Base-by-base conservation (phyloP, 2,329 filamentous ascomycete species). In the Neonectria ditissima region DNA sequence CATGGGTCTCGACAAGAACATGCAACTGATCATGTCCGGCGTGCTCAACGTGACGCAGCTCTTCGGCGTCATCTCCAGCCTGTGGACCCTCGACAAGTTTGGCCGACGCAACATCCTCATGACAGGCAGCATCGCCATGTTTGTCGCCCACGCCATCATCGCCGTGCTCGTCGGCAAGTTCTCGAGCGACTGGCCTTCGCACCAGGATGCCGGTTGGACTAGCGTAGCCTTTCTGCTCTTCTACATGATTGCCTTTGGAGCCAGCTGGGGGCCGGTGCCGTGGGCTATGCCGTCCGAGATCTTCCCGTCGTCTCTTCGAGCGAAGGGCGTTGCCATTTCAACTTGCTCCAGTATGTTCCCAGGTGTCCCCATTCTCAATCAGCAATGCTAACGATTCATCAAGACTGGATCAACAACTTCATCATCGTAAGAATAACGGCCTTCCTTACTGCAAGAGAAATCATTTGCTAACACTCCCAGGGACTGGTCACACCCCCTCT, bases 341-440 rank as follows among this genome's bases (percentile, higher is more conserved):
- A 88, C 86, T 0, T 86, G 82, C 63, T 84, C 83, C 1, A 89
- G 72, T 75, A 74, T 43, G 69, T 65, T 1, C 9, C 4, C 3
- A 0, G 1, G 16, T n/a, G 13, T 13, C 26, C 6, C 14, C 2
- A 10, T 3, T 1, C 0, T 2, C 7, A 4, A 3, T 1, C 2
- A 16, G 30, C 6, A 20, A 8, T 10, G 28, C 58, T 65, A 55
- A 65, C 24, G 4, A 6, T 11, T 20, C 16, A 7, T 1, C 5
- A 28, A 75, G 73, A 87, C 72, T 91, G 88, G 80, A 71, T 89
- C 2, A 87, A 85, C 73, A 89, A 90, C 73, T 90, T 90, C 66
- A 84, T 88, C 54, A 86, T 89, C 26, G 72, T 66, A 57, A 59
- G 67, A 18, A 16, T 18, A 4, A 2, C 5, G 14, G 9, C 11